These are phyloP conservation scores for Cicer yamashitae DNA, from an alignment of 306 rosid species.

Conservation along the genomic window DNA sequence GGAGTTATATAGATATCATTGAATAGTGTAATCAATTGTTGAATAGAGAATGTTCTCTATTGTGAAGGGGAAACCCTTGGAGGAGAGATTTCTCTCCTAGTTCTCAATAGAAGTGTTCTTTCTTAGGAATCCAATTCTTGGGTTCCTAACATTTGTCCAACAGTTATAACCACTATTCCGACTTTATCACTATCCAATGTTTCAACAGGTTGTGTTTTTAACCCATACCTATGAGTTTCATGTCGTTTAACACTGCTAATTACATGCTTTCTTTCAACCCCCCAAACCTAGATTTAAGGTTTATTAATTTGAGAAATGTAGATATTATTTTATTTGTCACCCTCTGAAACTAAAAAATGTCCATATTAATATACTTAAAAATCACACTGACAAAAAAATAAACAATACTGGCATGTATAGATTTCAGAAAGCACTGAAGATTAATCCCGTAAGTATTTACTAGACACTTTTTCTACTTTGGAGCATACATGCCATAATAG, in stretches of 20 bases:
- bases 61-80: too few relatives aligned
- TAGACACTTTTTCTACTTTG: slow-evolving; percentile 24
- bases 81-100: too few relatives aligned
- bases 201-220: slow-evolving; percentile 9
- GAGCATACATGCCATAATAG: neutral
- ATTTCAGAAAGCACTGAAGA: slow-evolving; percentile 31
- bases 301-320: slow-evolving; percentile 13
- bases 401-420: slow-evolving; percentile 32
- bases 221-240: neutral
- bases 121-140: too few relatives aligned
- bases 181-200: neutral
- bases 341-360: slow-evolving; percentile 2
- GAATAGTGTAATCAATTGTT: too few relatives aligned
- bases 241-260: slow-evolving; percentile 10
- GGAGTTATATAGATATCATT: too few relatives aligned
- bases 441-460: slow-evolving; percentile 9
- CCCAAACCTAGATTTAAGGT: neutral
- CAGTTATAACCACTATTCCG: neutral
- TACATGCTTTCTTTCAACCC: neutral
- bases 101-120: too few relatives aligned
- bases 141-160: neutral
- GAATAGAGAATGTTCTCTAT: too few relatives aligned
- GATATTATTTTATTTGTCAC: slow-evolving; percentile 20
- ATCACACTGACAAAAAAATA: slow-evolving; percentile 8
- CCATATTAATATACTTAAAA: neutral